Evolutionary conservation across 768 basidiomycete genomes (phyloP).

Genomic region (Leucosporidium scottii): DNA sequence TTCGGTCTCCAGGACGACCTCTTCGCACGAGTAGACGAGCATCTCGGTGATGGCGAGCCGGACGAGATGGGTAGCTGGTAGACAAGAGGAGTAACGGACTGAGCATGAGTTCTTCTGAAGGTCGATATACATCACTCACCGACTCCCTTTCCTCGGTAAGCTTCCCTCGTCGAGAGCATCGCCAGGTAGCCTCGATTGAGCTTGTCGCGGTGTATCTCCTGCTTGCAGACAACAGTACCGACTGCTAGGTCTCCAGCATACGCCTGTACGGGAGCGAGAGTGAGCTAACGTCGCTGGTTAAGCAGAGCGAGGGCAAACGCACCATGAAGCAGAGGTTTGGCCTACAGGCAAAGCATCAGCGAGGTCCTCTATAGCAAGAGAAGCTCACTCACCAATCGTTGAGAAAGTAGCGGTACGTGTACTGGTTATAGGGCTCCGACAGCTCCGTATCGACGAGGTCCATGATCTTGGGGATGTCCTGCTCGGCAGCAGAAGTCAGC

Average conservation of each 20-base stretch:
- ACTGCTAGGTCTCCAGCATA: slow-evolving; percentile 44
- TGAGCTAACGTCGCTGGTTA: slow-evolving; percentile 1
- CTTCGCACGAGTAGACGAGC: slow-evolving; percentile 46
- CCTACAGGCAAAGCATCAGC: slow-evolving; percentile 49
- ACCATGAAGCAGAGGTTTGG: slow-evolving; percentile 60
- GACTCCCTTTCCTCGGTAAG: slow-evolving; percentile 83
- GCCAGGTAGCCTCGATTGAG: slow-evolving; percentile 91
- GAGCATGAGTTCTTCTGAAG: neutral
- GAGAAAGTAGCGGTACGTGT: slow-evolving; percentile 94
- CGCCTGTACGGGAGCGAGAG: slow-evolving; percentile 16
- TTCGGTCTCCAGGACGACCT: slow-evolving; percentile 95
- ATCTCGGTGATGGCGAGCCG: slow-evolving; percentile 62
- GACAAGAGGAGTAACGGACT: neutral
- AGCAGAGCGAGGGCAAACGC: neutral
- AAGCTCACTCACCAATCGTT: slow-evolving; percentile 70
- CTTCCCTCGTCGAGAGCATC: slow-evolving; percentile 83
- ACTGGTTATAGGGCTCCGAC: slow-evolving; percentile 91
- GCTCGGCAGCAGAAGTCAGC: neutral
- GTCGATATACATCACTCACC: slow-evolving; percentile 48
- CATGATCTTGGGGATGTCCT: slow-evolving; percentile 62
- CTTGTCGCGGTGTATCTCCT: slow-evolving; percentile 68
- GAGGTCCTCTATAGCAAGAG: neutral
- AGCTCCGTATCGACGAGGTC: slow-evolving; percentile 81
- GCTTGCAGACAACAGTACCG: slow-evolving; percentile 95
- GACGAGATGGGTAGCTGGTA: slow-evolving; percentile 73